Conservation (phyloP, 2,329 filamentous ascomycete genomes). For the Coccinonectria pachysandricola region DNA sequence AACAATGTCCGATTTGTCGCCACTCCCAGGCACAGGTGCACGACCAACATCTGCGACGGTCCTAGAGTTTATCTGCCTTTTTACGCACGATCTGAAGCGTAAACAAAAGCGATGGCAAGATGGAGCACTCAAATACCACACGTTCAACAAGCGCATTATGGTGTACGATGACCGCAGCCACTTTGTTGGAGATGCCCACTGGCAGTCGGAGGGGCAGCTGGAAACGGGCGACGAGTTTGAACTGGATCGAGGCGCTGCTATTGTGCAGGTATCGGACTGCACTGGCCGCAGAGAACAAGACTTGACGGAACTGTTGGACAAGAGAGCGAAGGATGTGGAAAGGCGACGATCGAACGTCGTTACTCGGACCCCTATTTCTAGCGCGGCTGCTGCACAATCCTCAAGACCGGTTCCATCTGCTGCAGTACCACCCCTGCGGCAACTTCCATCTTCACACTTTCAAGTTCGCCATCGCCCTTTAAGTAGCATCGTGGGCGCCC, state of each 20-base stretch:
- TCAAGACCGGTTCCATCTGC: constrained; percentile 13
- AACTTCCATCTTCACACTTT: constrained; percentile 20
- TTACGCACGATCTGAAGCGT: constrained; percentile 71
- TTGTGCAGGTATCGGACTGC: constrained; percentile 72
- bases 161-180: constrained; percentile 75
- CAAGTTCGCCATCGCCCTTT: constrained; percentile 33
- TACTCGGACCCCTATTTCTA: constrained; percentile 21
- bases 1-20: too few relatives aligned
- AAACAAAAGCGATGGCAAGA: constrained; percentile 94
- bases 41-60: constrained; percentile 57
- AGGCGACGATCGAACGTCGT: constrained; percentile 35
- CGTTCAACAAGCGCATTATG: constrained; percentile 86
- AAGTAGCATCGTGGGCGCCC: constrained; percentile 26
- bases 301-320: constrained; percentile 63
- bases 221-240: constrained; percentile 74
- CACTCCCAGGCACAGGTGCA: too few relatives aligned
- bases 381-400: constrained; percentile 10
- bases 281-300: constrained; percentile 69
- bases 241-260: constrained; percentile 62
- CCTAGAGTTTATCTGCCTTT: constrained; percentile 75
- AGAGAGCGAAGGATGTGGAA: constrained; percentile 48
- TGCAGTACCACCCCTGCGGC: constrained; percentile 16
- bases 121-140: constrained; percentile 77
- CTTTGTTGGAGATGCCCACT: constrained; percentile 77
- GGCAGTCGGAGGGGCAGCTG: constrained; percentile 57